Percentiles rank a stretch among this genome's conserved stretches.
Evolutionary conservation across 306 rosid genomes (phyloP).

Genomic region (Ormosia semicastrata): DNA sequence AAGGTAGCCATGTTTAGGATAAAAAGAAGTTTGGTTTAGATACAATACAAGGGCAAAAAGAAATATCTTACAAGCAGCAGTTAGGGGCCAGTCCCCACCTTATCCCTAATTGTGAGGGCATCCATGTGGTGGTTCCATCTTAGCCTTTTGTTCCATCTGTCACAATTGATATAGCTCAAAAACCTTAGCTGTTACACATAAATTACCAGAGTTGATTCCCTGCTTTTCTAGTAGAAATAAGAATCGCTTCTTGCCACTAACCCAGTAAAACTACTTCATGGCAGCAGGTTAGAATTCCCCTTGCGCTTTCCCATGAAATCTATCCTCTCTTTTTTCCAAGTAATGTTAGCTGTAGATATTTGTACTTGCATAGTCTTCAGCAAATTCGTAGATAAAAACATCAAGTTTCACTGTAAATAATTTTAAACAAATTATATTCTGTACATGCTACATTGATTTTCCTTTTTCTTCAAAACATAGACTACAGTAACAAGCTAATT

Average conservation of each 20-base stretch:
- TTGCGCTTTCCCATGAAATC: neutral
- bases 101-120: slow-evolving; percentile 30
- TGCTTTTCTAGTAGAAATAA: neutral
- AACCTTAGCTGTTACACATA: neutral
- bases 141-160: slow-evolving; percentile 20
- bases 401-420: too few relatives aligned
- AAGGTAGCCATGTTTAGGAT: slow-evolving; percentile 67
- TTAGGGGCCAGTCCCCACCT: slow-evolving; percentile 40
- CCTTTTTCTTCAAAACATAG: neutral
- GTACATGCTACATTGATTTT: neutral
- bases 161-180: neutral
- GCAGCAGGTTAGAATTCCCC: neutral
- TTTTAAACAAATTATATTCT: neutral
- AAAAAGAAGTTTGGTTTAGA: slow-evolving; percentile 23
- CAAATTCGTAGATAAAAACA: neutral
- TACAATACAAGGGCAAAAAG: neutral
- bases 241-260: neutral
- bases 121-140: neutral
- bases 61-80: slow-evolving; percentile 9
- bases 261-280: neutral
- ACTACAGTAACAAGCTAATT: neutral
- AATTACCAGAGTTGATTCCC: neutral
- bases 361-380: too few relatives aligned
- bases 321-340: neutral
- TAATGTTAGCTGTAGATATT: too few relatives aligned